Evolutionary conservation across 495 filamentous ascomycete genomes (phyloP).

Genomic region (Penicillium simplicissimum): DNA sequence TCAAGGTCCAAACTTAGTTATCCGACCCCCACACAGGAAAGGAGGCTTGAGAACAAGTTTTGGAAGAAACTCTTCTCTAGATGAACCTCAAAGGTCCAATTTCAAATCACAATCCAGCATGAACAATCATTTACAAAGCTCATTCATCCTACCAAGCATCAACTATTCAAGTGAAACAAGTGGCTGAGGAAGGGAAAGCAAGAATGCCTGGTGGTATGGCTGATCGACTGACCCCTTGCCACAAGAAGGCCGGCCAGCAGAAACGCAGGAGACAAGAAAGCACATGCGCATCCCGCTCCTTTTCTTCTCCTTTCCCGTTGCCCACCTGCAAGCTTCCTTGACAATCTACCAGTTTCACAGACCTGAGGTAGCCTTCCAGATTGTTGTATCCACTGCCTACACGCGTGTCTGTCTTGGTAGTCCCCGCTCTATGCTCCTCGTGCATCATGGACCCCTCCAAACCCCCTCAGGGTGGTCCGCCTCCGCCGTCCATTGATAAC

Average conservation of each 20-base stretch:
- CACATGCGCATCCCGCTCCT: conserved; percentile 13
- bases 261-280: not conserved
- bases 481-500: conserved; percentile 29
- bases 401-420: not conserved
- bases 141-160: not conserved
- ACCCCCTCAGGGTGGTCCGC: conserved; percentile 26
- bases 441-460: conserved; percentile 43
- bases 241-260: not conserved
- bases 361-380: not conserved
- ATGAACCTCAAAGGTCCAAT: not conserved
- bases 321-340: not conserved
- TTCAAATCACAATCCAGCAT: too few relatives aligned
- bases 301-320: conserved; percentile 2
- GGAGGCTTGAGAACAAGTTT: not conserved
- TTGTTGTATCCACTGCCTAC: not conserved
- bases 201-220: conserved; percentile 15
- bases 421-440: conserved; percentile 14
- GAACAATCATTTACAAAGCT: not conserved
- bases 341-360: not conserved
- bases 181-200: not conserved
- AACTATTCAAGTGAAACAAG: not conserved
- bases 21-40: not conserved
- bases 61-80: not conserved
- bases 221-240: conserved; percentile 27
- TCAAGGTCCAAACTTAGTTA: too few relatives aligned